Conservation (phyloP, 768 basidiomycete species). For the Cantharellus anzutake region DNA sequence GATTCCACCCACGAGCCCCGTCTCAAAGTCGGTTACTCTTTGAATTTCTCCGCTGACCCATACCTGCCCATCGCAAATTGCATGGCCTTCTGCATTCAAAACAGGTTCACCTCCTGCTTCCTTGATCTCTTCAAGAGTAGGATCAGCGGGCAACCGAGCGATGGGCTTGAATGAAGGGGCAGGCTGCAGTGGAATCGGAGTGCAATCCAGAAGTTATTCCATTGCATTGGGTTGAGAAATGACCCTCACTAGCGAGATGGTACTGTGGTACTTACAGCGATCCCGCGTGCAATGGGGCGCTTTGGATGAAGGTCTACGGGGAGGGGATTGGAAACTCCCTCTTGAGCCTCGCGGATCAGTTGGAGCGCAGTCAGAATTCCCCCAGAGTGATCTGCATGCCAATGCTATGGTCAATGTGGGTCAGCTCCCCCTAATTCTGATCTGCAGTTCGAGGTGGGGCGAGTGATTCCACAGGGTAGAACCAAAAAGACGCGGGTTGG, state of each 20-base stretch:
- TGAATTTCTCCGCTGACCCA: constrained; percentile 74
- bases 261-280: constrained; percentile 21
- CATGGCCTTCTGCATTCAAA: constrained; percentile 38
- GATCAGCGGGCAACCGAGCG: constrained; percentile 44
- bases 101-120: constrained; percentile 35
- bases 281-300: constrained; percentile 53
- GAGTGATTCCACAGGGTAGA: no score
- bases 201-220: not conserved
- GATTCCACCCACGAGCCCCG: constrained; percentile 45
- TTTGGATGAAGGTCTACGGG: constrained; percentile 59
- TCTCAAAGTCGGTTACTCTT: constrained; percentile 45
- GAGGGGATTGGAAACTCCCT: constrained; percentile 5
- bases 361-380: constrained; percentile 27
- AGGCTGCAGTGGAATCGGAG: constrained; percentile 20
- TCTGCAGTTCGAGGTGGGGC: no score
- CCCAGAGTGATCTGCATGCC: constrained; percentile 62
- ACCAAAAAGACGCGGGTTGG: not conserved
- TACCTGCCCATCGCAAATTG: constrained; percentile 39
- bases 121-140: constrained; percentile 47
- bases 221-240: not conserved
- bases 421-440: no score
- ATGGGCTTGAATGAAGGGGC: constrained; percentile 37
- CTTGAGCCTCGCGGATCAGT: constrained; percentile 1
- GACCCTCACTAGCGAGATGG: not conserved
- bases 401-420: constrained; percentile 20